Conservation (phyloP, 352 stramenopile genomes). For the Globisporangium spiculum region DNA sequence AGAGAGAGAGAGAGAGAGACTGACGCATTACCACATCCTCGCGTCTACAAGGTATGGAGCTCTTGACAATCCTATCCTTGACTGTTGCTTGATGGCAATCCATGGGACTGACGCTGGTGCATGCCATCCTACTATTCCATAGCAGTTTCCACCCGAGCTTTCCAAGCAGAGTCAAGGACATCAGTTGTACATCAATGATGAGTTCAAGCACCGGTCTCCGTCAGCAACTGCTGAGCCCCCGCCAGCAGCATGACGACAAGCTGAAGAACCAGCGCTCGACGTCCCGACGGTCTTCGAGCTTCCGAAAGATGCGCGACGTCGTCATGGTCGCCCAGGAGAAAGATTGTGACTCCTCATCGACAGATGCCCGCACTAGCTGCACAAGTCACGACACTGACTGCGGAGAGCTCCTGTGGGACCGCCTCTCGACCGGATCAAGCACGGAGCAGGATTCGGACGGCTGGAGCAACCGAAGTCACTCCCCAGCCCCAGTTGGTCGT, state of each 20-base stretch:
- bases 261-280: conserved; percentile 1
- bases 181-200: not conserved
- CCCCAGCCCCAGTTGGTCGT: conserved; percentile 9
- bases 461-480: conserved; percentile 21
- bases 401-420: conserved; percentile 33
- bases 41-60: not conserved
- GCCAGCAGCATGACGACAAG: not conserved
- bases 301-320: conserved; percentile 12
- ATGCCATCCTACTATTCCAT: not conserved
- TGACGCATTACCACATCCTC: not conserved
- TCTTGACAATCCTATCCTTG: not conserved
- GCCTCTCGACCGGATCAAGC: conserved; percentile 36
- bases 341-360: conserved; percentile 26
- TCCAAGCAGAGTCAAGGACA: not conserved
- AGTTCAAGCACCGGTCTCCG: conserved; percentile 4
- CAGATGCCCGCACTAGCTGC: conserved; percentile 38
- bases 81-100: not conserved
- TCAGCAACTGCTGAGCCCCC: not conserved
- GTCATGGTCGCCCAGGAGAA: conserved; percentile 17
- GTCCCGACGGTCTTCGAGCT: conserved; percentile 4
- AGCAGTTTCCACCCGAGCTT: not conserved
- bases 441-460: conserved; percentile 26
- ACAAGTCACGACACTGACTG: conserved; percentile 32
- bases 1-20: not conserved
- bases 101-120: not conserved